Conservation (phyloP, 2,329 filamentous ascomycete genomes). For the Aureobasidium sp. region DNA sequence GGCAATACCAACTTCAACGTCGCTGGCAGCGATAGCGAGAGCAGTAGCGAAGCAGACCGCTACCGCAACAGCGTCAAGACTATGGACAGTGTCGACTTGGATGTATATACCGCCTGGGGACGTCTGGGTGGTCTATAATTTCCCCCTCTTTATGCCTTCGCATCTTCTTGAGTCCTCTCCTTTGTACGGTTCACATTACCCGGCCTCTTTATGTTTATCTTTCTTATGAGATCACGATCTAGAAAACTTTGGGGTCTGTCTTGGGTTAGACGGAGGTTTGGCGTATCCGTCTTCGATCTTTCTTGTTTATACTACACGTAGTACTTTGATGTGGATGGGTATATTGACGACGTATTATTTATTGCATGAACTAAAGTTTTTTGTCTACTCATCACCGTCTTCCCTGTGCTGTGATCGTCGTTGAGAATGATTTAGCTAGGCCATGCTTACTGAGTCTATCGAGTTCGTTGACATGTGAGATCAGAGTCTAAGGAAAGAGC, state of each 20-base stretch:
- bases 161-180: neutral
- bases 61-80: conserved; percentile 10
- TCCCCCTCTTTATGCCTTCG: neutral
- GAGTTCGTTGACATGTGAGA: neutral
- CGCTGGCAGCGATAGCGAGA: neutral
- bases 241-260: neutral
- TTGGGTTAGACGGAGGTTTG: neutral
- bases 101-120: conserved; percentile 15
- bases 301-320: neutral
- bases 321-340: neutral
- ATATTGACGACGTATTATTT: neutral
- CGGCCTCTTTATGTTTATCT: neutral
- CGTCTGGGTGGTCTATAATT: conserved; percentile 11
- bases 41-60: neutral
- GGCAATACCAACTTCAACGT: neutral
- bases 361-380: neutral
- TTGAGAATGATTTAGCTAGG: too few species aligned
- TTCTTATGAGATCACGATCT: conserved; percentile 3
- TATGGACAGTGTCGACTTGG: conserved; percentile 13
- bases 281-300: neutral
- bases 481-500: neutral
- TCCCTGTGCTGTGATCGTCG: too few species aligned
- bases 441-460: neutral
- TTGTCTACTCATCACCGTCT: too few species aligned
- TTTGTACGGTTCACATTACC: neutral